These are phyloP conservation scores for Ophiostoma sp. DNA, from an alignment of 2,329 filamentous ascomycete genomes.

Conservation along the genomic window DNA sequence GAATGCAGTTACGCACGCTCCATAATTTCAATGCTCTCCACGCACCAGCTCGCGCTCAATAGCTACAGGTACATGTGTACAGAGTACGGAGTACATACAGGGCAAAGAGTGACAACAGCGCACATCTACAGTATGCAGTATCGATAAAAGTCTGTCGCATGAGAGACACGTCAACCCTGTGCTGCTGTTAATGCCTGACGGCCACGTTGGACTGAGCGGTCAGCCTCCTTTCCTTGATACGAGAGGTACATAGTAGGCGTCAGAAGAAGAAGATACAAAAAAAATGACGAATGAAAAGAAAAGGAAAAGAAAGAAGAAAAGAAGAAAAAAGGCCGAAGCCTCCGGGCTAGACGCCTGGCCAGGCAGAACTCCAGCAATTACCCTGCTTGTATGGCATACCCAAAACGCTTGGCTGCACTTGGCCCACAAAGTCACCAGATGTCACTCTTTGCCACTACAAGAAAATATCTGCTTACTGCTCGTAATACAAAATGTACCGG, in stretches of 20 bases:
- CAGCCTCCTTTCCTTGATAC: background rate
- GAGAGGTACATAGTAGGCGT: too few relatives aligned
- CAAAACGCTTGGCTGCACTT: background rate
- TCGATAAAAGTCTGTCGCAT: background rate
- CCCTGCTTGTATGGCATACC: too few relatives aligned
- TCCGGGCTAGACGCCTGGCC: background rate
- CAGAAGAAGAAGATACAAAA: background rate
- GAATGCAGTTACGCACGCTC: too few relatives aligned
- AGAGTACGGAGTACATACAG: background rate
- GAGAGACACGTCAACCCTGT: background rate
- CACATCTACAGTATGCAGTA: too few relatives aligned
- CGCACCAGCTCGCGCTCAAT: too few relatives aligned
- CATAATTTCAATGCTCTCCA: too few relatives aligned
- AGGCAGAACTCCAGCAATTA: too few relatives aligned
- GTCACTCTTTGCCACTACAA: background rate
- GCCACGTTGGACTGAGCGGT: background rate
- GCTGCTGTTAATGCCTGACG: background rate
- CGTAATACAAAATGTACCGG: background rate
- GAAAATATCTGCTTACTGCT: background rate
- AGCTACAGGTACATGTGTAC: too few relatives aligned
- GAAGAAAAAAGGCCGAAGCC: background rate
- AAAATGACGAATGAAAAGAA: background rate
- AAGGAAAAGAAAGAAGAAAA: background rate
- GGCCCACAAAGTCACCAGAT: background rate
- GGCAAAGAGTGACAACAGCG: too few relatives aligned